Evolutionary conservation across 257 asterid genomes (phyloP).

Genomic region (Coffea canephora): DNA sequence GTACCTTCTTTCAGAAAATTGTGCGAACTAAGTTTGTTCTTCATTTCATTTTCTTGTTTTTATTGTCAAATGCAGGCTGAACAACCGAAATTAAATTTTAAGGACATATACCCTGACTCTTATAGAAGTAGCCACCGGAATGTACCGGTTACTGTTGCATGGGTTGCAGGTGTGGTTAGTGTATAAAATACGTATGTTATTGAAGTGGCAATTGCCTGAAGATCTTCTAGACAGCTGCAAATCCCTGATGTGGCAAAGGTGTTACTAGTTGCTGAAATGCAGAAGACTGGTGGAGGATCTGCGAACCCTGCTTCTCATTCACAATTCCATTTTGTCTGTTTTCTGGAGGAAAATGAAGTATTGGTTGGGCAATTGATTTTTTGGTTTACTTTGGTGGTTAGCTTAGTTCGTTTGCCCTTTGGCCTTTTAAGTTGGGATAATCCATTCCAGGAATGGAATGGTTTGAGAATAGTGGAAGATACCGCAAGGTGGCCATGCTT

Average conservation of each 20-base stretch:
- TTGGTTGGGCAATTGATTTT: neutral
- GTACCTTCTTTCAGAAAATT: neutral
- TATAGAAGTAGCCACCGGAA: constrained; percentile 71
- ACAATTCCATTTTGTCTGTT: constrained; percentile 13
- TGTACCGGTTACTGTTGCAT: constrained; percentile 74
- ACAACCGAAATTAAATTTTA: constrained; percentile 61
- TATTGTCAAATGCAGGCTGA: constrained; percentile 57
- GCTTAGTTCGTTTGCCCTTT: neutral
- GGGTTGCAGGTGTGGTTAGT: constrained; percentile 78
- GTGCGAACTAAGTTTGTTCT: neutral
- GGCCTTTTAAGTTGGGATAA: constrained; percentile 12
- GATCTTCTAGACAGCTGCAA: constrained; percentile 9
- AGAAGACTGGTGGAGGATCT: neutral
- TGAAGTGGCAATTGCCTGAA: constrained; percentile 4
- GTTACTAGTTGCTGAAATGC: neutral
- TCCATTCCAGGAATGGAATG: neutral
- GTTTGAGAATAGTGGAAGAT: neutral
- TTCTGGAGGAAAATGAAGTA: constrained; percentile 12
- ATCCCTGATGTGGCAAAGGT: neutral
- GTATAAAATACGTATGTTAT: constrained; percentile 9
- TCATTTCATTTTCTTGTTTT: neutral
- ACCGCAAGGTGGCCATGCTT: neutral
- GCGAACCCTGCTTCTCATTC: neutral
- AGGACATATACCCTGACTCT: constrained; percentile 68
- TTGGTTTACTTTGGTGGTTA: neutral